A percentile compares a stretch with the other conserved stretches of the same genome.
phyloP scores from a whole-genome alignment of 768 basidiomycete species.

The Kwoniella shandongensis region DNA sequence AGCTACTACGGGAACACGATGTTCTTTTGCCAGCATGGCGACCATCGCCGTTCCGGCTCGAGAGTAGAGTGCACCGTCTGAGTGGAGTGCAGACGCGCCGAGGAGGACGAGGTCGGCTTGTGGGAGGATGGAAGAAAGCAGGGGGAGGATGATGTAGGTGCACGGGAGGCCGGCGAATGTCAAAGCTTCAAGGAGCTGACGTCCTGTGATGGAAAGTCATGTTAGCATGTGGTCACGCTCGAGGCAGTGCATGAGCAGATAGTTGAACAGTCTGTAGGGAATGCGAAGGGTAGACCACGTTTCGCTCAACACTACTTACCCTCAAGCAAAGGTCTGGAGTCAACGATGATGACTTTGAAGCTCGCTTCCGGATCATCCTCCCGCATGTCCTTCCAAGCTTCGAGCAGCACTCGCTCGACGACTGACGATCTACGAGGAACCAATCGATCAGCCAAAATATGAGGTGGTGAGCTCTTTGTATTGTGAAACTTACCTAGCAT shows the following conservation, averaged over 20 bases:
- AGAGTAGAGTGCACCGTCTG: slow-evolving; percentile 91
- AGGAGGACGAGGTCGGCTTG: slow-evolving; percentile 81
- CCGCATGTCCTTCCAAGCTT: slow-evolving; percentile 58
- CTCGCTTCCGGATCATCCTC: slow-evolving; percentile 61
- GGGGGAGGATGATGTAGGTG: slow-evolving; percentile 87
- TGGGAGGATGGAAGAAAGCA: slow-evolving; percentile 61
- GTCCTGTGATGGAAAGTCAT: slow-evolving; percentile 60
- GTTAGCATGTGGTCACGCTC: neutral
- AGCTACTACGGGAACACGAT: slow-evolving; percentile 88
- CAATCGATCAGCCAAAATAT: neutral
- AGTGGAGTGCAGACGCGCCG: slow-evolving; percentile 90
- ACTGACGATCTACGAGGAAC: slow-evolving; percentile 72
- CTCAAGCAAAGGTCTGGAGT: slow-evolving; percentile 92
- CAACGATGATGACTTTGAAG: slow-evolving; percentile 89
- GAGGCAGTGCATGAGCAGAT: neutral
- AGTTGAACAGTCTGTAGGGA: no score
- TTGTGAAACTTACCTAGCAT: slow-evolving; percentile 67
- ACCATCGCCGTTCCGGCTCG: slow-evolving; percentile 93
- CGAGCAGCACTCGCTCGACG: slow-evolving; percentile 82
- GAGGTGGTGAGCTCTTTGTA: neutral
- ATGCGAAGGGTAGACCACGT: no score
- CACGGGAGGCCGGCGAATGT: slow-evolving; percentile 72
- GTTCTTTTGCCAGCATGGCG: slow-evolving; percentile 89
- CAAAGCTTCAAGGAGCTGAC: slow-evolving; percentile 69
- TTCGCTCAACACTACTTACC: slow-evolving; percentile 60